Conservation (phyloP, 2,329 filamentous ascomycete species). For the Fusarium tupiense region DNA sequence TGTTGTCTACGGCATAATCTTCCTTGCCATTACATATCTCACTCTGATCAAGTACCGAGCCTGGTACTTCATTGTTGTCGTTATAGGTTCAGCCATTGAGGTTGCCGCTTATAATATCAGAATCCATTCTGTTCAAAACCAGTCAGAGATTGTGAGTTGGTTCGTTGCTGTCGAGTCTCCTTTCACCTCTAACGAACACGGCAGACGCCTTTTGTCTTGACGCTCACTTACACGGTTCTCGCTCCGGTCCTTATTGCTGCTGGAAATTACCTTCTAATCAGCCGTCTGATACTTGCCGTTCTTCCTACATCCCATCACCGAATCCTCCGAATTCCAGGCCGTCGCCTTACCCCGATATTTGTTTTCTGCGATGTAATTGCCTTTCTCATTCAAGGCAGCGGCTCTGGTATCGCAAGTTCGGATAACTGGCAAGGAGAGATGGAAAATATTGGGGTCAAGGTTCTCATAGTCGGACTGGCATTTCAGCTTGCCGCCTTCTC, state of each 20-base stretch:
- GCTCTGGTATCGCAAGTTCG: constrained; percentile 55
- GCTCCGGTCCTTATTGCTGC: constrained; percentile 61
- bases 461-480: constrained; percentile 55
- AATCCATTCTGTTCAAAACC: constrained; percentile 49
- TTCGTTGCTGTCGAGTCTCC: neutral
- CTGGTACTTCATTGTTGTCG: constrained; percentile 55
- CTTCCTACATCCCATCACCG: constrained; percentile 47
- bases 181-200: neutral
- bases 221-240: constrained; percentile 56
- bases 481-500: constrained; percentile 54
- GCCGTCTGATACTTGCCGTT: constrained; percentile 54
- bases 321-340: constrained; percentile 50
- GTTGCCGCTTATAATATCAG: constrained; percentile 54
- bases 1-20: constrained; percentile 52
- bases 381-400: constrained; percentile 56
- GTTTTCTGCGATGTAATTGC: constrained; percentile 57
- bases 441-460: constrained; percentile 51
- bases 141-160: constrained; percentile 46
- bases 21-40: constrained; percentile 51
- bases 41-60: constrained; percentile 54
- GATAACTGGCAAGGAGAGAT: constrained; percentile 54
- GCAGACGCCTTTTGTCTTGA: constrained; percentile 51
- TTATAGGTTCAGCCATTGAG: constrained; percentile 54
- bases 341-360: constrained; percentile 56
- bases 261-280: constrained; percentile 61